Base-by-base conservation (phyloP, 495 filamentous ascomycete genomes). In the Evernia prunastri region DNA sequence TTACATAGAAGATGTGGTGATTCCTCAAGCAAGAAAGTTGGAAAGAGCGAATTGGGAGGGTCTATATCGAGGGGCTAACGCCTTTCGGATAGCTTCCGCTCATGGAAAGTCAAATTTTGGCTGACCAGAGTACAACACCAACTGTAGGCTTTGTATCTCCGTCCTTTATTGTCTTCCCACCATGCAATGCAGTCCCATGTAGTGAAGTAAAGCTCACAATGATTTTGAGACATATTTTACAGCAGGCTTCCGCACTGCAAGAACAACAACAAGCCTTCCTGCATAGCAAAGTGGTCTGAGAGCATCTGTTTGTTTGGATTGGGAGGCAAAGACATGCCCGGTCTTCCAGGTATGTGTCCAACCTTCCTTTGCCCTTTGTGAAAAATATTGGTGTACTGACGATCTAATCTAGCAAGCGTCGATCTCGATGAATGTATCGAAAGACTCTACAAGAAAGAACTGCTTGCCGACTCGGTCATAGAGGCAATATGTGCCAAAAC, bases 401-500 rank as follows among this genome's bases (percentile, higher is more conserved):
- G 68, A 61, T 20, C 40, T 53, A 53, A 27, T 51, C 54, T 68
- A 97, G 94, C 90, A 67, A 96, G 89, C 76, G 91, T 98, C 73
- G 94, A 98, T 76, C 86, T 98, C 69, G 94, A 98, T 78, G 91
- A 97, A 81, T 98, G 94, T 77, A 97, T 98, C 77, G 84, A 88
- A 70, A 86, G 94, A 63, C 85, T 98, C 33, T 96, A 97, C 76
- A 90, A 91, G 65, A 97, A 97, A 75, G 93, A 97, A 73, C 82
- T 98, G 59, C 81, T 98, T 31, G 94, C 95, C 56, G 94, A 98
- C 77, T 96, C 93, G 11, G 95, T 98, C 51, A 92, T 98, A 74
- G 94, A 98, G 78, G 94, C 95, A 70, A 95, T 98, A 85, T 98
- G 94, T 75, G 92, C 94, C 70, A 98, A 98, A 75, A 91, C 95